Evolutionary conservation across 2,329 filamentous ascomycete genomes (phyloP), one percentile per base, ranked within the genome.

Genomic region (Celoporthe dispersa): DNA sequence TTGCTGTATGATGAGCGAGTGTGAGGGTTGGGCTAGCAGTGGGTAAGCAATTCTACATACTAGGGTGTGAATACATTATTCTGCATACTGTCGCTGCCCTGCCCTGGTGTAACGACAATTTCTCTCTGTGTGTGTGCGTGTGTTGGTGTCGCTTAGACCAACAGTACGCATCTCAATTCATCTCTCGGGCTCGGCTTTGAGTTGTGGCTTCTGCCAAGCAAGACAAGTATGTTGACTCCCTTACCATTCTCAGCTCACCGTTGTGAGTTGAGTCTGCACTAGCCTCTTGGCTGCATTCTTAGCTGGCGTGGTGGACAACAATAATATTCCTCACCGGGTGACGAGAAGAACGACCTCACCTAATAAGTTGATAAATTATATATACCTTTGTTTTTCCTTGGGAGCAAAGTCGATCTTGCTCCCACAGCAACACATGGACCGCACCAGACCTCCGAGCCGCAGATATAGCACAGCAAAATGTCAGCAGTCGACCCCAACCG

Each of bases 401-500:
- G 9, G 11, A 2, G 9, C n/a, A 51, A 4, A 51, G 9, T 8
- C 22, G 25, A 12, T 11, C 25, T 5, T 51, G 1, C 48, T 51
- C 9, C 1, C 22, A 51, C n/a, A 51, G 4, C n/a, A 51, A 8
- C 48, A 25, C 22, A 51, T 4, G 9, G 9, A 25, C 11, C 8
- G 2, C 48, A 51, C 6, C 48, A 25, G 11, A 55, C 51, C n/a
- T 25, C 12, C 51, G 22, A 55, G 22, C 2, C 11, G 1, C 1
- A 25, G 5, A 16, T 12, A 25, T 11, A 12, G 19, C 31, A 31
- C 33, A 7, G 1, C 22, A 63, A 22, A 48, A 74, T 75, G 73
- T 75, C 72, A 48, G 28, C 64, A 59, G 66, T 74, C 39, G 68
- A 73, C 48, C 73, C 74, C 9, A 60, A 60, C 67, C 73, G 74